Base-by-base conservation (phyloP, 2,329 filamentous ascomycete genomes). In the Neofusicoccum sp. region DNA sequence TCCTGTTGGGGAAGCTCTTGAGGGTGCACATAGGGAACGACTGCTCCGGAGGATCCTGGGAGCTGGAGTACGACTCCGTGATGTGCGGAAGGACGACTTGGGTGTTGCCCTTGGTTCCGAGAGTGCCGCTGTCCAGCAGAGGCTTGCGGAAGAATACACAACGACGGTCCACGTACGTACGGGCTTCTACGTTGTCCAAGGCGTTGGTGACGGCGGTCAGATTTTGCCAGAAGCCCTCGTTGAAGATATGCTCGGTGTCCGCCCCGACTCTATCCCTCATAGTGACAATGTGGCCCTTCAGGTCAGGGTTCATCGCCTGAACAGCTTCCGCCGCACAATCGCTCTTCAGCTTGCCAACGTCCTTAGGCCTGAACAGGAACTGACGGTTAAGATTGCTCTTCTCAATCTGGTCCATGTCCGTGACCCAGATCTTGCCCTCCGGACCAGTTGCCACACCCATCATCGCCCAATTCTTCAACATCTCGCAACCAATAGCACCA, bases 401-500 rank as follows among this genome's bases (percentile, higher is more conserved):
- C 79, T 99, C 95, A 68, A 99, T 99, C 59, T 93, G 93, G 72
- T 99, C 95, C 87, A 96, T 98, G 73, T 99, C 95, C 12, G 96
- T 98, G 53, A 99, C 90, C 62, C 81, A 91, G 70, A 99, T 96
- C 75, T 89, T 89, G 69, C 95, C 95, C 51, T 92, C 85, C 3
- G 91, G 90, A 3, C 95, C 95, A 47, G 90, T 90, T 45, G 89
- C 93, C 31, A 99, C 82, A 66, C 95, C 95, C 74, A 98, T 96
- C 93, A 99, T 96, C 36, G 96, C 93, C 93, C 95, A 99, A 76
- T 98, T 98, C 85, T 99, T 99, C 67, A 99, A 80, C 89, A 98
- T 99, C 73, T 99, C 95, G 71, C 95, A 99, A 47, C 95, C 95
- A 74, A 99, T 99, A 65, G 96, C 95, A 69, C 95, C 95, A 48